Evolutionary conservation across 192 early-diverging fungal species (phyloP).

Genomic region (Haplosporangium gracile): DNA sequence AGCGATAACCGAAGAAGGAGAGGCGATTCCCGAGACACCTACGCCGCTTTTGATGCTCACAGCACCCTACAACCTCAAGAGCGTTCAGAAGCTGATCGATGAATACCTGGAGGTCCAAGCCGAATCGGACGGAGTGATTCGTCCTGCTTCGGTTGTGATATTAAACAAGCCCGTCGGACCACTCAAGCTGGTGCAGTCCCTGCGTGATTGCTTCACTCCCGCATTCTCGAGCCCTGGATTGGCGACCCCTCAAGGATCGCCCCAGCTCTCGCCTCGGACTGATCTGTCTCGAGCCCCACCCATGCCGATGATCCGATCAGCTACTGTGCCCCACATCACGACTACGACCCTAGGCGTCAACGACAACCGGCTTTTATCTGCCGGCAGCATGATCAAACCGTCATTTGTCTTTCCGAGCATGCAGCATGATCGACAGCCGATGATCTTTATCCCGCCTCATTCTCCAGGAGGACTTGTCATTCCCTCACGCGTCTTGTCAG

Average conservation of each 20-base stretch:
- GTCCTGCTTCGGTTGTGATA: slow-evolving; percentile 41
- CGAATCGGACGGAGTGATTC: slow-evolving; percentile 18
- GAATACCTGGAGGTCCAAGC: slow-evolving; percentile 40
- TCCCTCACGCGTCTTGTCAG: slow-evolving; percentile 12
- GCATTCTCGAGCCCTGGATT: slow-evolving; percentile 30
- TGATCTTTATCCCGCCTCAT: slow-evolving; percentile 32
- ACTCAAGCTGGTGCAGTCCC: slow-evolving; percentile 40
- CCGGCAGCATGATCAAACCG: slow-evolving; percentile 31
- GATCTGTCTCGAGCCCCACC: background rate
- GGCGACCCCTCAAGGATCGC: slow-evolving; percentile 44
- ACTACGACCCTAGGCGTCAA: slow-evolving; percentile 27
- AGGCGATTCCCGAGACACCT: slow-evolving; percentile 10
- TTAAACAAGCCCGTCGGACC: slow-evolving; percentile 51
- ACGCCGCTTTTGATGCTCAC: slow-evolving; percentile 39
- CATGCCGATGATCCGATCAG: slow-evolving; percentile 35
- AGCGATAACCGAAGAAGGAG: background rate
- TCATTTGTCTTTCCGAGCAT: slow-evolving; percentile 28
- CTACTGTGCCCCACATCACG: slow-evolving; percentile 38
- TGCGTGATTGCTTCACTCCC: slow-evolving; percentile 53
- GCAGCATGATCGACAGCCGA: background rate
- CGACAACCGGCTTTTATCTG: slow-evolving; percentile 28
- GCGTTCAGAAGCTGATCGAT: slow-evolving; percentile 27
- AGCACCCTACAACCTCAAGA: slow-evolving; percentile 24
- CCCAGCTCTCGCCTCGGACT: slow-evolving; percentile 4
- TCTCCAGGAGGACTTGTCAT: slow-evolving; percentile 50